These are phyloP conservation scores for Aspergillus leporis DNA, from an alignment of 495 filamentous ascomycete genomes.

Conservation along the genomic window DNA sequence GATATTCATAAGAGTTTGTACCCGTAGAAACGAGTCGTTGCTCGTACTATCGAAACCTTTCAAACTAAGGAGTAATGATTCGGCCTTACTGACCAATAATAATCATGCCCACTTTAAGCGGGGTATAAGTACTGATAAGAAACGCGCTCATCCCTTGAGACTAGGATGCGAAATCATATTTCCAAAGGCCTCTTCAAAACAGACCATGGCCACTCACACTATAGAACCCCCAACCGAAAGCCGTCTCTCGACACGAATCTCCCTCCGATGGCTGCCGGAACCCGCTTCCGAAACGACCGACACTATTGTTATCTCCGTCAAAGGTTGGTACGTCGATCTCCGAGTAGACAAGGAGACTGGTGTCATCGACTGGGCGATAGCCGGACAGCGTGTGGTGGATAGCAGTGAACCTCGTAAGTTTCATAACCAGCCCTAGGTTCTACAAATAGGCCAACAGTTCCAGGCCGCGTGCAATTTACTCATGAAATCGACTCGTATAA, in stretches of 20 bases:
- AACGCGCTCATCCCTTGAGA: not conserved
- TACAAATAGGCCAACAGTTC: not conserved
- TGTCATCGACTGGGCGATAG: constrained; percentile 44
- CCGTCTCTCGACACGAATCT: constrained; percentile 44
- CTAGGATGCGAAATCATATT: no score
- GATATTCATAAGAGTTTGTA: no score
- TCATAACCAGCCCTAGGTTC: not conserved
- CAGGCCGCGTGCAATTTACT: constrained; percentile 40
- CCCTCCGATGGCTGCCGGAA: constrained; percentile 44
- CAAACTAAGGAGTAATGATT: no score
- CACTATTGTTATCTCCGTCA: constrained; percentile 46
- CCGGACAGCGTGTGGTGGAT: constrained; percentile 38
- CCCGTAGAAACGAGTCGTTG: no score
- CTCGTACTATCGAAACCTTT: no score
- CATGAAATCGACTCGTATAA: constrained; percentile 45
- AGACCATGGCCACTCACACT: not conserved
- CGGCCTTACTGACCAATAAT: not conserved
- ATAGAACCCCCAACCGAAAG: constrained; percentile 13
- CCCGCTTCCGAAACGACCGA: constrained; percentile 43
- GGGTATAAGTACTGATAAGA: constrained; percentile 1
- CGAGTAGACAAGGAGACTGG: constrained; percentile 36
- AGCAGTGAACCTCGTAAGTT: constrained; percentile 29
- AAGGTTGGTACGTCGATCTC: constrained; percentile 46
- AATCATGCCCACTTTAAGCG: not conserved
- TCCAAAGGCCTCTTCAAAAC: not conserved